Conservation (phyloP, 345 rosid genomes). For the Reutealis trisperma region DNA sequence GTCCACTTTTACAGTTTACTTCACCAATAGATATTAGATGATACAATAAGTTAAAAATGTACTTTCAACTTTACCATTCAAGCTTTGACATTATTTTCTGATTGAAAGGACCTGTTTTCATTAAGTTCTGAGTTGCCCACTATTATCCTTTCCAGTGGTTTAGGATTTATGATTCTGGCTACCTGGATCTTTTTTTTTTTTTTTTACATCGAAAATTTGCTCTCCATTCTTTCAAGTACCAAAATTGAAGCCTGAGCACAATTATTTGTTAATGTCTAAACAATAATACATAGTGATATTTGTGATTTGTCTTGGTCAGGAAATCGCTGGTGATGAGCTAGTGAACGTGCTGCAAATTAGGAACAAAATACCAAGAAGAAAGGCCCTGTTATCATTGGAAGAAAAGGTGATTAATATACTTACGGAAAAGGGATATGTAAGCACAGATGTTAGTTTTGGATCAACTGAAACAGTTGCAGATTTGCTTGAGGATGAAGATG, state of each 20-base stretch:
- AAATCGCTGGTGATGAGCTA: constrained; percentile 85
- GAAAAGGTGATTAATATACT: constrained; percentile 73
- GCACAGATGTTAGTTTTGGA: constrained; percentile 52
- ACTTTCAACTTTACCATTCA: neutral
- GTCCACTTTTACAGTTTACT: neutral
- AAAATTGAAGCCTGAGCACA: neutral
- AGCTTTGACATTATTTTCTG: neutral
- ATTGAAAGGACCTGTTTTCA: constrained; percentile 10
- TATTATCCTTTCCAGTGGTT: neutral
- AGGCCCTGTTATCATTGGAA: constrained; percentile 80
- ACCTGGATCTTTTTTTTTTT: neutral
- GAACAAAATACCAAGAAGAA: constrained; percentile 85
- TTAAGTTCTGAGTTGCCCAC: neutral
- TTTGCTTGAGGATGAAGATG: constrained; percentile 86
- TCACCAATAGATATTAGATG: neutral
- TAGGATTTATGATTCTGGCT: neutral
- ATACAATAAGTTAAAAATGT: neutral
- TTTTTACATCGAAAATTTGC: neutral
- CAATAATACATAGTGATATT: neutral
- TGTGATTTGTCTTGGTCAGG: constrained; percentile 43
- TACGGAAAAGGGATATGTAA: constrained; percentile 85
- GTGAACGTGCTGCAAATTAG: constrained; percentile 70
- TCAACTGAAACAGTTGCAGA: constrained; percentile 62
- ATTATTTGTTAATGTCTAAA: neutral
- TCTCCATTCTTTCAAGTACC: neutral